These are phyloP conservation scores for Amylostereum areolatum DNA, from an alignment of 1,284 basidiomycete genomes.

Conservation along the genomic window DNA sequence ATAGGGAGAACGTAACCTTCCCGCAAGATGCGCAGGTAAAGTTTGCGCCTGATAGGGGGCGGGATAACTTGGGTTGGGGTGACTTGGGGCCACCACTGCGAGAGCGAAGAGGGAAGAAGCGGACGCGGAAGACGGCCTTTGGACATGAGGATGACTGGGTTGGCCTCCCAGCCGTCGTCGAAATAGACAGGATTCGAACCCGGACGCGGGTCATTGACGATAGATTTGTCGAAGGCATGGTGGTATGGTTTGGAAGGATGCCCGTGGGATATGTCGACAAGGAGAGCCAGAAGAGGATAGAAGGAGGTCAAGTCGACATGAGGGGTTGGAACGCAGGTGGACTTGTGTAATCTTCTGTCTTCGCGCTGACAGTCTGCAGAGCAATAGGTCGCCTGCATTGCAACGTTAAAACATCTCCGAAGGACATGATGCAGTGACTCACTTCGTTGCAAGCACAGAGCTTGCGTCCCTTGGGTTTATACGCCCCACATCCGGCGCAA, in stretches of 20 bases:
- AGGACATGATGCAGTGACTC: background rate
- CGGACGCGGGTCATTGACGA: slow-evolving; percentile 31
- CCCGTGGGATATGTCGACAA: slow-evolving; percentile 21
- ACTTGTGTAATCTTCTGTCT: slow-evolving; percentile 31
- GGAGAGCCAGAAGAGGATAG: slow-evolving; percentile 30
- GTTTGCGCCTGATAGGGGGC: slow-evolving; percentile 15
- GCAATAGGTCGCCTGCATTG: background rate
- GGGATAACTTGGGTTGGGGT: slow-evolving; percentile 13
- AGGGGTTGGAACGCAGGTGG: slow-evolving; percentile 31
- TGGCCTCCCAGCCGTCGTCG: slow-evolving; percentile 26
- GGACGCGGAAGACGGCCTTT: slow-evolving; percentile 12
- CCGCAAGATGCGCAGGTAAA: slow-evolving; percentile 25
- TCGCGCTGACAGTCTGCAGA: slow-evolving; percentile 25
- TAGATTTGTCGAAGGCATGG: slow-evolving; percentile 24
- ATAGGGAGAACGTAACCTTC: slow-evolving; percentile 30
- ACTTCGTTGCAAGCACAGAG: slow-evolving; percentile 19
- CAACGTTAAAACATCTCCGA: background rate
- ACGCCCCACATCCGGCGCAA: slow-evolving; percentile 14
- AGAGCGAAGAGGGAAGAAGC: background rate
- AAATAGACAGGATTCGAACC: slow-evolving; percentile 13
- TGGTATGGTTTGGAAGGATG: slow-evolving; percentile 21
- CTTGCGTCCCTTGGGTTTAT: slow-evolving; percentile 10
- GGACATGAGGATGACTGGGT: slow-evolving; percentile 26
- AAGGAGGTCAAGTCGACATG: slow-evolving; percentile 29
- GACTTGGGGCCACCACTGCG: slow-evolving; percentile 25